Base-by-base conservation (phyloP, 352 stramenopile genomes). In the Globisporangium solare region DNA sequence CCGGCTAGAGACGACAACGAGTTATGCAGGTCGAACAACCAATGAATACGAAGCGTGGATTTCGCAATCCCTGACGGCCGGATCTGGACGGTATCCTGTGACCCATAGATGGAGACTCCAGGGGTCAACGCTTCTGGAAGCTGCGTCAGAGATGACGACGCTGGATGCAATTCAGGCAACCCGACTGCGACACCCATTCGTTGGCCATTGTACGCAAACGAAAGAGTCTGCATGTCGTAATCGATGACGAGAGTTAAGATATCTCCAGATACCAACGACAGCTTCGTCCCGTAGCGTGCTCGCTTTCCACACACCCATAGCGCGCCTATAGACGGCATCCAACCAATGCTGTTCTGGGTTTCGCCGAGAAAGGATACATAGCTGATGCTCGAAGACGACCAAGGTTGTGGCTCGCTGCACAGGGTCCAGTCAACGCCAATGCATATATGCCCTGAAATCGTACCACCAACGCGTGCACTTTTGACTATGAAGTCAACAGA, bases 11-110 rank as follows among this genome's bases (percentile, higher is more conserved):
- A 94, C 20, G 86, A 68, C 31, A 89, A 51, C 14, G 80, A 77
- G 31, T 89, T 90, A 51, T 88, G 80, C 47, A 92, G 68, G 54
- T 95, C 86, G 21, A 92, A 83, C 17, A 95, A 56, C 86, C 86
- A 95, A 40, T 93, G 86, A 13, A 95, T 63, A 21, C 73, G 75
- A 31, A 93, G 63, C 0, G 82, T 95, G n/a, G 83, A 92, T 54
- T 79, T 84, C 11, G 74, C 77, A 12, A 94, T 70, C 12, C 86
- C 86, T 13, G 79, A 83, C 8, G 86, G 79, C 42, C 77, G 67
- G 32, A 92, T 71, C 51, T 94, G 74, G 17, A 88, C 71, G n/a
- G 89, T 63, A 56, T 94, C 83, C 56, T 92, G 71, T 1, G 70
- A 65, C 2, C 80, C 77, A 45, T 85, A 89, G 6, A 95, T 59